Base-by-base conservation (phyloP, 2,329 filamentous ascomycete genomes). In the Corynespora cassiicola region DNA sequence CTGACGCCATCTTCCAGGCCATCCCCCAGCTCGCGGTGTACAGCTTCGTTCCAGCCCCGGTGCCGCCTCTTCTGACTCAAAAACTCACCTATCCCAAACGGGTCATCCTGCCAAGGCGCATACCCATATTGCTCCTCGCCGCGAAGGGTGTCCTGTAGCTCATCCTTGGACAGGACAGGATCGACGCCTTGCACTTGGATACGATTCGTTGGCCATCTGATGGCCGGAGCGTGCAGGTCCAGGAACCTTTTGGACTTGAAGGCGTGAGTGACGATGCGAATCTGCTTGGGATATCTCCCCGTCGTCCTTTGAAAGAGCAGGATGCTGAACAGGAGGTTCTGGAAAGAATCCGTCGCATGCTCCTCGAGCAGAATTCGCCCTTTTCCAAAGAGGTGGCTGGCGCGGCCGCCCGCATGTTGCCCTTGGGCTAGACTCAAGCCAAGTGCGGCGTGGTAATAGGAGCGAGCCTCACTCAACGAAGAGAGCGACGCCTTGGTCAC, bases 271-370 rank as follows among this genome's bases (percentile, higher is more conserved):
- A 76, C 62, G 20, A 76, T 52, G 1, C 69, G 70, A 15, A 76
- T 56, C 1, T 61, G 57, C 14, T 58, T 49, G 1, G 74, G 74
- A 44, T 73, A 76, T 2, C 30, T 34, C 4, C 71, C 71, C 2
- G 61, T 65, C 3, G 57, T 58, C 18, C 63, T 59, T 4, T 64
- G 57, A 42, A 78, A 81, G 3, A 75, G 72, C 47, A 86, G 74
- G 56, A 95, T 73, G 9, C 86, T 86, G 63, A 91, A 90, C 11
- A 95, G 70, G 5, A 96, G 71, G 61, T 96, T 96, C 61, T 90
- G 85, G 59, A 89, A 92, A 2, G 87, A 92, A 66, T 96, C 91
- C 1, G 92, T 82, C 0, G 91, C 89, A 37, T 80, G 76, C 7
- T 84, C 78, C 60, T 96, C 90, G 2, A 81, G 58, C 0, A 81